These are phyloP conservation scores for Pseudogymnoascus sp. DNA, from an alignment of 2,329 filamentous ascomycete genomes.

Conservation along the genomic window DNA sequence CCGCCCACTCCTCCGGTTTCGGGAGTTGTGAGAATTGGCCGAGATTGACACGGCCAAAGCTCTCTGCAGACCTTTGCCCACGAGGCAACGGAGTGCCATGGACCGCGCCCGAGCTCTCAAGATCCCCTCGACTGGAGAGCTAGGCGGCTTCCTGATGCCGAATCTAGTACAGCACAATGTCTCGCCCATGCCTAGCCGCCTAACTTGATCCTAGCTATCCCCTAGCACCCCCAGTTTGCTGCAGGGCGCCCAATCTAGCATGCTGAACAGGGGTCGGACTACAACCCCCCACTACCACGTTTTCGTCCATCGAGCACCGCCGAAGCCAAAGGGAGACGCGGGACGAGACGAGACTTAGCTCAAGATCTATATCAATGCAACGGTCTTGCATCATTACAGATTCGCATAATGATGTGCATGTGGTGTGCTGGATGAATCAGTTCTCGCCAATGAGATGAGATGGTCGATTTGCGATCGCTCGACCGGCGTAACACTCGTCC, in stretches of 20 bases:
- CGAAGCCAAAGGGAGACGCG: neutral
- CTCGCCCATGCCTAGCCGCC: neutral
- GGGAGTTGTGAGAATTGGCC: neutral
- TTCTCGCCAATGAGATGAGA: neutral
- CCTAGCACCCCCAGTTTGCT: neutral
- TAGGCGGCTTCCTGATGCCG: neutral
- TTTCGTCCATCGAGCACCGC: neutral
- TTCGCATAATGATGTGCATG: neutral
- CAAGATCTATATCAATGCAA: slow-evolving; percentile 1
- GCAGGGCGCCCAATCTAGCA: neutral
- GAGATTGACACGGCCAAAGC: neutral
- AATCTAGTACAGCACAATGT: neutral
- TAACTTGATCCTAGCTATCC: neutral
- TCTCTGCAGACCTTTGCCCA: neutral
- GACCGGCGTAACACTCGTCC: neutral
- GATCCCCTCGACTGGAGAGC: neutral
- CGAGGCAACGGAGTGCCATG: neutral
- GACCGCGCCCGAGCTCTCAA: neutral
- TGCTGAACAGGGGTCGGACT: neutral
- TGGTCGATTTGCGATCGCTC: neutral
- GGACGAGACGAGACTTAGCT: neutral
- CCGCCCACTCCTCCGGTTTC: neutral
- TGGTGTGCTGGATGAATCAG: neutral
- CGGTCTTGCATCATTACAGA: neutral
- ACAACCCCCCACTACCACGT: neutral